Base-by-base conservation (phyloP, 306 rosid genomes). In the Argentina anserina region DNA sequence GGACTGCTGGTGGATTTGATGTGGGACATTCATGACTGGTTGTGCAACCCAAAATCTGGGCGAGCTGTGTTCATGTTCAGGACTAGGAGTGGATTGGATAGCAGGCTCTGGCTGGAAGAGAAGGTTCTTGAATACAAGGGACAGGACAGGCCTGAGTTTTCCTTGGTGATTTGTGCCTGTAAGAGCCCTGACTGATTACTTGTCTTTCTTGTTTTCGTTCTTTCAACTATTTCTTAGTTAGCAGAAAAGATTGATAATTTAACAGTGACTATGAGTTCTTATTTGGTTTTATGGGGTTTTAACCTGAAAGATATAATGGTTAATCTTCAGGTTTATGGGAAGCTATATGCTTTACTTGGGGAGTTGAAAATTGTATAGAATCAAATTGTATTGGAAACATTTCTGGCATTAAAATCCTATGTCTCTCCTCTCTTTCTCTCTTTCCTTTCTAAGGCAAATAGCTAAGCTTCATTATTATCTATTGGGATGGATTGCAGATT, bases 1-100 rank as follows among this genome's bases (percentile, higher is more conserved):
- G 99, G 97, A 26, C 79, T 89, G 78, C 47, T 95, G 43, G 97
- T 95, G 39, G 99, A 95, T 46, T 73, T 95, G 89, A 84, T 95
- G 99, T 95, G 99, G 99, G 99, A 95, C 40, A 83, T 95, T 53
- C 96, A 95, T 71, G 96, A 86, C 66, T 95, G 99, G 99, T 42
- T 95, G 39, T 90, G 90, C 79, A 87, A 84, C 50, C 74, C 82
- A 3, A 75, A 43, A 13, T 67, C 80, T 4, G 92, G 83, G 9
- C 68, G 75, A 41, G 95, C 87, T 0, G 88, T 87, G 39, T 92
- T 91, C 76, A 75, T 95, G 97, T 92, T 95, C 73, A 84, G 96
- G 40, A 95, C 93, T 9, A 92, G 99, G 39, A 90, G 86, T 73
- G 97, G 97, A 4, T 69, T 87, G 65, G 87, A 92, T 40, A 90